Evolutionary conservation across 1,139 yeast species (phyloP).

Genomic region (Taiozyma sp.): DNA sequence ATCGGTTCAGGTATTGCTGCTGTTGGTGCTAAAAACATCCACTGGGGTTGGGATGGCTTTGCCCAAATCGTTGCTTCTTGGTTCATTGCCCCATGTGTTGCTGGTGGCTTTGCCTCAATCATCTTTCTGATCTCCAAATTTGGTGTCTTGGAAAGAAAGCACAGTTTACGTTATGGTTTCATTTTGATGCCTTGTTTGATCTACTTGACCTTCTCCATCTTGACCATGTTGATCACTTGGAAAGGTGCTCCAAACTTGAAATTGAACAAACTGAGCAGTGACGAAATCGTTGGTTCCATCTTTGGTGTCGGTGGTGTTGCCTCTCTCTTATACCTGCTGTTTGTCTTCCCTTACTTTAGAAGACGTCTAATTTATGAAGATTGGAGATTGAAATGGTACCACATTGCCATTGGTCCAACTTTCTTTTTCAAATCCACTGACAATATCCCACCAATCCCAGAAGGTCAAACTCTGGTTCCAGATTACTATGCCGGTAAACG

Average conservation of each 20-base stretch:
- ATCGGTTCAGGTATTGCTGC: slow-evolving; percentile 79
- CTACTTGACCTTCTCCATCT: slow-evolving; percentile 53
- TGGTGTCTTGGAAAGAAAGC: slow-evolving; percentile 55
- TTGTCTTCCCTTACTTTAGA: slow-evolving; percentile 59
- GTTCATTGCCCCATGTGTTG: slow-evolving; percentile 75
- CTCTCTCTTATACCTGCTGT: slow-evolving; percentile 42
- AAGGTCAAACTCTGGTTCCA: slow-evolving; percentile 47
- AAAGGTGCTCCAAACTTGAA: slow-evolving; percentile 69
- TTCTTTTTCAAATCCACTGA: slow-evolving; percentile 53
- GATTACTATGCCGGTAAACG: slow-evolving; percentile 68
- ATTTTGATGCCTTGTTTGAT: slow-evolving; percentile 57
- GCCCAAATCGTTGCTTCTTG: slow-evolving; percentile 74
- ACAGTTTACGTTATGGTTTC: slow-evolving; percentile 45
- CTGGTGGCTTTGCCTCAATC: slow-evolving; percentile 59
- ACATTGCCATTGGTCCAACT: slow-evolving; percentile 52
- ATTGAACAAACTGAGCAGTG: slow-evolving; percentile 45
- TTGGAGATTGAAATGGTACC: slow-evolving; percentile 63
- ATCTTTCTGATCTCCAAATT: slow-evolving; percentile 58
- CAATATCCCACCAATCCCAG: slow-evolving; percentile 63
- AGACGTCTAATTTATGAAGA: slow-evolving; percentile 60
- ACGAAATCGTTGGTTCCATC: slow-evolving; percentile 51
- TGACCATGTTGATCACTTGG: slow-evolving; percentile 62
- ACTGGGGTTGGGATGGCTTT: slow-evolving; percentile 78
- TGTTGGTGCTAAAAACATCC: slow-evolving; percentile 43
- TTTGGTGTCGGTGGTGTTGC: slow-evolving; percentile 64